Evolutionary conservation across 352 stramenopile species (phyloP).

Genomic region (Pythium plurisporium): DNA sequence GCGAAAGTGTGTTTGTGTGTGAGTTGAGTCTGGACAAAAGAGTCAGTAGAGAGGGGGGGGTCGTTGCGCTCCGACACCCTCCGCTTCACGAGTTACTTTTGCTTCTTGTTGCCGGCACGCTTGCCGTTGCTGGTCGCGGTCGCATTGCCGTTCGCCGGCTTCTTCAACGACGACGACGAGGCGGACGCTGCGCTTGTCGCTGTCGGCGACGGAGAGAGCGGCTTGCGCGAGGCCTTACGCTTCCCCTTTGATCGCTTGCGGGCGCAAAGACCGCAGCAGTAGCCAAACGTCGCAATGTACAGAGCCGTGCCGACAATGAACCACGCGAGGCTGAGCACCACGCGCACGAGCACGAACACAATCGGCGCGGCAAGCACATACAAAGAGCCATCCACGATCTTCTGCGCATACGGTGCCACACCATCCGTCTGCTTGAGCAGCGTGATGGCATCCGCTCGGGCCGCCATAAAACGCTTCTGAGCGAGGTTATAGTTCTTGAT

Average conservation of each 20-base stretch:
- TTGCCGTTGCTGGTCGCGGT: constrained; percentile 3
- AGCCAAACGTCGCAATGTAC: constrained; percentile 47
- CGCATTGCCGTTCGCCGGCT: not conserved
- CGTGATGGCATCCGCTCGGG: constrained; percentile 44
- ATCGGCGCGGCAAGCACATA: constrained; percentile 43
- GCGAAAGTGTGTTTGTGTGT: not conserved
- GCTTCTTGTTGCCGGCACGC: constrained; percentile 19
- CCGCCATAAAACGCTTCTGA: constrained; percentile 38
- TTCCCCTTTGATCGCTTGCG: constrained; percentile 48
- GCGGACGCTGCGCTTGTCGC: constrained; percentile 9
- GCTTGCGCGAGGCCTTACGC: constrained; percentile 37
- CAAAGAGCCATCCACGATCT: constrained; percentile 60
- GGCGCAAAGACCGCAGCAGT: constrained; percentile 43
- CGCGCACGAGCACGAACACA: constrained; percentile 40
- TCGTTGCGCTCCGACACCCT: not conserved
- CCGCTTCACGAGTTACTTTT: constrained; percentile 21
- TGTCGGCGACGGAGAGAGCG: not conserved
- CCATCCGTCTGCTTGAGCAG: constrained; percentile 58
- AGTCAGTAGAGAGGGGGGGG: too few species aligned
- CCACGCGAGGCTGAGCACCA: constrained; percentile 48
- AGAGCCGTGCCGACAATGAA: constrained; percentile 50
- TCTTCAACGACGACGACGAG: not conserved
- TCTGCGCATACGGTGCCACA: constrained; percentile 53
- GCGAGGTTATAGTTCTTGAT: constrained; percentile 40
- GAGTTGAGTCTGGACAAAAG: not conserved